Evolutionary conservation across 176 grass and related monocot genomes (phyloP).

Genomic region (Neostapfia colusana): DNA sequence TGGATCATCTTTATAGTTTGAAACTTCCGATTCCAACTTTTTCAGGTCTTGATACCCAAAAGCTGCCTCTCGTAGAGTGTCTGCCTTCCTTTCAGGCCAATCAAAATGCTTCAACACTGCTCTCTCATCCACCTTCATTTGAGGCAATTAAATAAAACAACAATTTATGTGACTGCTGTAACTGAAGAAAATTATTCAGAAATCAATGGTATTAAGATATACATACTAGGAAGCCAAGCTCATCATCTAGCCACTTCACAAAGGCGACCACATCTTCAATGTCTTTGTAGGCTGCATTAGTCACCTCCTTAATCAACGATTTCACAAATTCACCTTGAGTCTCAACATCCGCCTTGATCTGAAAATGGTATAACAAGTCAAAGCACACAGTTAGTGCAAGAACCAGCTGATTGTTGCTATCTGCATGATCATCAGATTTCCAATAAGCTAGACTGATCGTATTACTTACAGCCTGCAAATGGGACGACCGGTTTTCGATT

Average conservation of each 20-base stretch:
- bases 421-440: slow-evolving; percentile 17
- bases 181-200: slow-evolving; percentile 31
- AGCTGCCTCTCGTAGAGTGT: slow-evolving; percentile 89
- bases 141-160: slow-evolving; percentile 25
- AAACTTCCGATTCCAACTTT: slow-evolving; percentile 86
- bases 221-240: slow-evolving; percentile 92
- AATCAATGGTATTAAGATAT: slow-evolving; percentile 15
- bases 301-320: slow-evolving; percentile 98
- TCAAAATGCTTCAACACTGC: slow-evolving; percentile 98
- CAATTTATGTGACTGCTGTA: slow-evolving; percentile 25
- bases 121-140: slow-evolving; percentile 85
- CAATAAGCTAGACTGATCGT: slow-evolving; percentile 8
- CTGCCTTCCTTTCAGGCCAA: slow-evolving; percentile 98
- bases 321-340: slow-evolving; percentile 99
- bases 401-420: slow-evolving; percentile 24
- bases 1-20: slow-evolving; percentile 80
- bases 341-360: slow-evolving; percentile 99
- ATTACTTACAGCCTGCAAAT: slow-evolving; percentile 84
- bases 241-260: slow-evolving; percentile 98
- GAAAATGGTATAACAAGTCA: slow-evolving; percentile 28
- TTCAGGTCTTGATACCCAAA: slow-evolving; percentile 94
- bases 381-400: slow-evolving; percentile 15
- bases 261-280: slow-evolving; percentile 99
- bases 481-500: slow-evolving; percentile 96
- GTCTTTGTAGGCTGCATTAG: slow-evolving; percentile 82